Conservation (phyloP, 176 grass and related monocot genomes). For the Alloteropsis semialata region DNA sequence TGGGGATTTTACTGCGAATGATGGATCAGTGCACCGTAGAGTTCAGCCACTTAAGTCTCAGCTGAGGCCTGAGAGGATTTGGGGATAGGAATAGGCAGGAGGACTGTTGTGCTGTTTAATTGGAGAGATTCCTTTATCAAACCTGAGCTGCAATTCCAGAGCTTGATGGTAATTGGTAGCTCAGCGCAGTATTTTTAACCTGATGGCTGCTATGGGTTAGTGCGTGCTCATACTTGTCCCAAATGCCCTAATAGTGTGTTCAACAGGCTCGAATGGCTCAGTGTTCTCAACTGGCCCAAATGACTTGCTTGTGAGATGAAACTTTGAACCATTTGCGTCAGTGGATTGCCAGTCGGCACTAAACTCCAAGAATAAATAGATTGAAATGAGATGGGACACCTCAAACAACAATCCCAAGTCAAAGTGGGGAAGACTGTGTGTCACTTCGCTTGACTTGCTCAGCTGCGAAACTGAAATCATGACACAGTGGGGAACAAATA, state of each 20-base stretch:
- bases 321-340: not conserved
- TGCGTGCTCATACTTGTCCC: not conserved
- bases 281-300: not conserved
- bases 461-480: not conserved
- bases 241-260: not conserved
- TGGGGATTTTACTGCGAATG: not conserved
- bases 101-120: not conserved
- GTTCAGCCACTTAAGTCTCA: not conserved
- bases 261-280: not conserved
- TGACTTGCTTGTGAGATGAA: not conserved
- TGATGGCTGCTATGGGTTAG: not conserved
- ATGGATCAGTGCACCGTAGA: not conserved
- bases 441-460: not conserved
- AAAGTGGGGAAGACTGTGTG: not conserved
- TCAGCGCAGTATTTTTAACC: not conserved
- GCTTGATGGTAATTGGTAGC: not conserved
- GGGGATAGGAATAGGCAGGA: not conserved
- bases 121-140: not conserved
- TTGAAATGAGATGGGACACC: not conserved
- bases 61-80: not conserved
- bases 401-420: not conserved
- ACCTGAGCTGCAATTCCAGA: not conserved
- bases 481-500: not conserved
- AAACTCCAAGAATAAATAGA: not conserved
- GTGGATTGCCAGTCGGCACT: not conserved